Evolutionary conservation across 208 protist genomes (phyloP).

Genomic region (Wallacemonas sp.): DNA sequence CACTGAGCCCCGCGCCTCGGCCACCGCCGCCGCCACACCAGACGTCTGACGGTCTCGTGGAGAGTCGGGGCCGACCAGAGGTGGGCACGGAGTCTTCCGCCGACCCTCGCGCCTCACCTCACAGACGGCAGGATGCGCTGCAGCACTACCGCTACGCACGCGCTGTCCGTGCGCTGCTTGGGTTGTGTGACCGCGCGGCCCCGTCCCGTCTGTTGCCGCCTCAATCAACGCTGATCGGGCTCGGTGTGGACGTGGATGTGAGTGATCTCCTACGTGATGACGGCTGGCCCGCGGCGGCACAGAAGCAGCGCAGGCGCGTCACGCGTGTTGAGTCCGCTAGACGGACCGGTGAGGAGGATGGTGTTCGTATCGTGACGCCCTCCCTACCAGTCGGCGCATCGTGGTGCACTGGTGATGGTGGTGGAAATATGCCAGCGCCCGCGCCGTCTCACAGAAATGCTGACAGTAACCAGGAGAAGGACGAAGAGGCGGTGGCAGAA

Average conservation of each 20-base stretch:
- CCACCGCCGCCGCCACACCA: no score
- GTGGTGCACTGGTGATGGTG: no score
- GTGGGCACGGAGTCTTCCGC: background rate
- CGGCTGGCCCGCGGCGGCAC: background rate
- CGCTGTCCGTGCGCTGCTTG: background rate
- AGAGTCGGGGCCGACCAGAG: background rate
- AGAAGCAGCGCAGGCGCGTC: no score
- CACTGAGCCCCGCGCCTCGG: no score
- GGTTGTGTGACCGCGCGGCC: background rate
- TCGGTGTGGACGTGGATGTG: background rate
- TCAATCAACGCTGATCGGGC: background rate
- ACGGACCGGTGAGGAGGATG: no score
- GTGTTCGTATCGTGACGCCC: background rate
- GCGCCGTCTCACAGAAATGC: background rate
- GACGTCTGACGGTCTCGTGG: background rate
- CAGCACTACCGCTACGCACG: background rate
- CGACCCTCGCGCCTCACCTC: background rate
- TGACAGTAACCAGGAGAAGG: background rate
- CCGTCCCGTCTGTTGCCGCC: background rate
- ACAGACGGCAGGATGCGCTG: background rate
- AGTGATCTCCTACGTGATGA: background rate
- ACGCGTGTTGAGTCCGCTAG: no score
- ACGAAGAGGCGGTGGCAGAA: background rate
- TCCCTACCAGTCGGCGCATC: background rate
- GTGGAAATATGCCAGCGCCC: background rate